phyloP scores from a whole-genome alignment of 352 stramenopile species.

The Phytophthora europaea region DNA sequence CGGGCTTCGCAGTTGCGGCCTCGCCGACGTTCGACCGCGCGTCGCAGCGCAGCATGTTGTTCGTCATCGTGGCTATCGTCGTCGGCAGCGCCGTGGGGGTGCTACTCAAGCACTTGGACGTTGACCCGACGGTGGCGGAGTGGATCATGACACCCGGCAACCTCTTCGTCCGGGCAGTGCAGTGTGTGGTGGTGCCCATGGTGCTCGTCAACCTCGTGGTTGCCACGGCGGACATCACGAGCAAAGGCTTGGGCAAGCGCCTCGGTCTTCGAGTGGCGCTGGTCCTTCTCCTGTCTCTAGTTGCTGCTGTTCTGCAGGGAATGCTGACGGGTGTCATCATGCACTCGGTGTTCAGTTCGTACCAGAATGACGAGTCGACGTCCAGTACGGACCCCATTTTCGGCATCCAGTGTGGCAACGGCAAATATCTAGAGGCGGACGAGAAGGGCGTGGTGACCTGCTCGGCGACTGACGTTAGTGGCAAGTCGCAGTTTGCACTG shows the following conservation, averaged over 20 bases:
- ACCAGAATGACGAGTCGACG: conserved; percentile 27
- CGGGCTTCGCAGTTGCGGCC: conserved; percentile 35
- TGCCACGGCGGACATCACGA: conserved; percentile 70
- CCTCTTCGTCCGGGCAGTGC: conserved; percentile 77
- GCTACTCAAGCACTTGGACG: conserved; percentile 63
- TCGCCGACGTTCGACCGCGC: conserved; percentile 46
- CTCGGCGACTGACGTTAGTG: conserved; percentile 44
- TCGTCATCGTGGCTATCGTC: conserved; percentile 61
- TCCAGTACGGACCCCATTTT: conserved; percentile 62
- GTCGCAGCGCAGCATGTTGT: conserved; percentile 58
- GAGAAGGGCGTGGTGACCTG: conserved; percentile 68
- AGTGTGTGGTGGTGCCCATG: conserved; percentile 84
- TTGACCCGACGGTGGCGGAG: conserved; percentile 53
- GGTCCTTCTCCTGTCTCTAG: conserved; percentile 57
- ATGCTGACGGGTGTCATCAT: conserved; percentile 65
- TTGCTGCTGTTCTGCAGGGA: conserved; percentile 61
- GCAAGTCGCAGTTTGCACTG: conserved; percentile 61
- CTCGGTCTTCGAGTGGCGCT: conserved; percentile 57
- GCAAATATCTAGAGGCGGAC: conserved; percentile 68
- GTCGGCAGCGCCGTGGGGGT: conserved; percentile 51
- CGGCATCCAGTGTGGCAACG: conserved; percentile 80
- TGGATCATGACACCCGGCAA: conserved; percentile 81
- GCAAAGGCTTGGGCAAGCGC: conserved; percentile 55
- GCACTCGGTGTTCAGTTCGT: conserved; percentile 53
- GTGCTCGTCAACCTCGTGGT: conserved; percentile 86